These are phyloP conservation scores for Volvariella surrecta DNA, from an alignment of 1,284 basidiomycete genomes.

Conservation along the genomic window DNA sequence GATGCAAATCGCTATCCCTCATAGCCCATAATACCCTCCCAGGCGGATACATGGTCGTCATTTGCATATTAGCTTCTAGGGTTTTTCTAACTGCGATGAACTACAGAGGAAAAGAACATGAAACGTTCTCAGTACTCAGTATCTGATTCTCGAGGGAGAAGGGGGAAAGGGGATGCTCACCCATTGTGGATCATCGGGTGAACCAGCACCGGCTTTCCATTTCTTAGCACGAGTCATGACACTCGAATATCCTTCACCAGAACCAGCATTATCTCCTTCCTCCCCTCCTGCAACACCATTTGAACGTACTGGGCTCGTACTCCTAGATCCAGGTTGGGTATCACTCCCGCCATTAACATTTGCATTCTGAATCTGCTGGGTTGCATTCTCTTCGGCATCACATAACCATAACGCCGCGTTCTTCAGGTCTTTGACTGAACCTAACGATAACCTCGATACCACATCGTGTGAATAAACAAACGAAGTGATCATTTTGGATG, in stretches of 20 bases:
- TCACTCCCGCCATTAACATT: not conserved
- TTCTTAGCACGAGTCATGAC: conserved; percentile 52
- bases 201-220: conserved; percentile 49
- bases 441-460: conserved; percentile 70
- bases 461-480: conserved; percentile 80
- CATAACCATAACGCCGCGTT: conserved; percentile 74
- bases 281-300: not conserved
- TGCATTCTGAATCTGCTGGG: conserved; percentile 17
- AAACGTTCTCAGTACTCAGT: not conserved
- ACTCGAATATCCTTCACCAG: conserved; percentile 43
- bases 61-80: conserved; percentile 79
- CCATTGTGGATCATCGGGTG: conserved; percentile 54
- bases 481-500: conserved; percentile 58
- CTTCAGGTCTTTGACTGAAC: conserved; percentile 69
- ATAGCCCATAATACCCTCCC: conserved; percentile 76
- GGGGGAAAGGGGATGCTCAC: conserved; percentile 27
- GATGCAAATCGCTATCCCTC: conserved; percentile 56
- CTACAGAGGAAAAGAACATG: conserved; percentile 24
- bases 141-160: conserved; percentile 1
- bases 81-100: conserved; percentile 75
- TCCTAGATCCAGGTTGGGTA: too few species aligned
- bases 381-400: conserved; percentile 46
- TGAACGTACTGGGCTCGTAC: too few species aligned
- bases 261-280: not conserved
- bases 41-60: conserved; percentile 67